Evolutionary conservation across 1,284 basidiomycete genomes (phyloP).

Genomic region (Heterobasidion occidentale): DNA sequence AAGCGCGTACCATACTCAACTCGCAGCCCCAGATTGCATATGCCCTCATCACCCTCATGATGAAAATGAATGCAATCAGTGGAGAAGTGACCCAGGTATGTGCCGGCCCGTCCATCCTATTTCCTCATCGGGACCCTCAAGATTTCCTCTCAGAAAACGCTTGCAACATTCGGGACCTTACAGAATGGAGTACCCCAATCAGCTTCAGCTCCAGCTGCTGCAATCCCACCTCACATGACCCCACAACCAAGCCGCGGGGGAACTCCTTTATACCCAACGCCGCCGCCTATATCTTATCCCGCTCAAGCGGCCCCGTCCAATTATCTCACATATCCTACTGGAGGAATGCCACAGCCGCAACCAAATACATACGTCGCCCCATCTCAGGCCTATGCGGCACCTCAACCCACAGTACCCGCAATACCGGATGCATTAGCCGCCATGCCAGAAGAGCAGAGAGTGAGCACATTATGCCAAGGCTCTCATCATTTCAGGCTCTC

Average conservation of each 20-base stretch:
- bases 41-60: constrained; percentile 67
- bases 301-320: constrained; percentile 11
- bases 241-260: constrained; percentile 7
- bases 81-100: constrained; percentile 64
- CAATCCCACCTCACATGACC: constrained; percentile 9
- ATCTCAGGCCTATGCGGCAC: constrained; percentile 8
- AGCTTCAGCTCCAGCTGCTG: background rate
- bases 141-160: constrained; percentile 6
- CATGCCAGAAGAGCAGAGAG: constrained; percentile 66
- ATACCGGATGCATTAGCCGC: constrained; percentile 45
- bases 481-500: constrained; percentile 1
- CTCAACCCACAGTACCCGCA: constrained; percentile 11
- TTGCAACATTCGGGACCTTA: constrained; percentile 8
- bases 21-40: constrained; percentile 68
- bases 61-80: constrained; percentile 64
- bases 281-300: constrained; percentile 25
- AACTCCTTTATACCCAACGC: constrained; percentile 5
- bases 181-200: constrained; percentile 7
- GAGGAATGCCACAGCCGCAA: constrained; percentile 2
- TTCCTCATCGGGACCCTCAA: background rate
- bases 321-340: constrained; percentile 8
- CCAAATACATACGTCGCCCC: constrained; percentile 6
- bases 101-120: background rate
- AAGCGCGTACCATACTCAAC: constrained; percentile 60
- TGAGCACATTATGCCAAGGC: constrained; percentile 29